A percentile compares a stretch with the other conserved stretches of the same genome.
Conservation (phyloP, 2,329 filamentous ascomycete genomes). For the Daldinia eschscholtzii region DNA sequence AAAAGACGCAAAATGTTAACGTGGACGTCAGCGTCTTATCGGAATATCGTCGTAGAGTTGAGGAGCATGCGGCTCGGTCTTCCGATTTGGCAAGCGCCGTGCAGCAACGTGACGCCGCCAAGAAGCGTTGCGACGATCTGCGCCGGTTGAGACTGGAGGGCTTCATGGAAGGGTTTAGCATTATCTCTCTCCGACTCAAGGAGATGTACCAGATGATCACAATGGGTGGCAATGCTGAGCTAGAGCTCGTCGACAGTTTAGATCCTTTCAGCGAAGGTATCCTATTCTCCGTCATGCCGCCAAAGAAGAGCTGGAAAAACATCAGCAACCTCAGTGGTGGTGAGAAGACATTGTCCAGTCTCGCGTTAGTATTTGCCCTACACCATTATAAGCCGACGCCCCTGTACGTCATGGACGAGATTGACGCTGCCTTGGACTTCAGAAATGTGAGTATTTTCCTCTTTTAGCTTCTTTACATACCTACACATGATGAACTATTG, state of each 20-base stretch:
- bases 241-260: constrained; percentile 94
- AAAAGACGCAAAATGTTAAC: constrained; percentile 83
- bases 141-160: constrained; percentile 90
- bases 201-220: constrained; percentile 99
- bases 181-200: constrained; percentile 93
- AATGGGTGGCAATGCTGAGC: constrained; percentile 97
- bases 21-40: constrained; percentile 91
- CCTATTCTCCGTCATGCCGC: constrained; percentile 97
- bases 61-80: constrained; percentile 85
- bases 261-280: constrained; percentile 98
- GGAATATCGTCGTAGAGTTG: constrained; percentile 87
- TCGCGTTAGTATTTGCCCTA: constrained; percentile 96
- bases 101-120: constrained; percentile 82
- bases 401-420: constrained; percentile 99
- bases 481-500: neutral
- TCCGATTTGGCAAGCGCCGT: constrained; percentile 86
- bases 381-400: constrained; percentile 99
- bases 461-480: neutral
- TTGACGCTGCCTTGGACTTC: constrained; percentile 97
- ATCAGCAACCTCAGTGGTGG: constrained; percentile 96
- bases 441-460: constrained; percentile 80
- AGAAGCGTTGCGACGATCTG: constrained; percentile 92
- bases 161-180: constrained; percentile 98
- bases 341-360: constrained; percentile 93
- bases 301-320: constrained; percentile 99